Evolutionary conservation across 148 eudicot species (phyloP).

Genomic region (Pharnaceum exiguum): DNA sequence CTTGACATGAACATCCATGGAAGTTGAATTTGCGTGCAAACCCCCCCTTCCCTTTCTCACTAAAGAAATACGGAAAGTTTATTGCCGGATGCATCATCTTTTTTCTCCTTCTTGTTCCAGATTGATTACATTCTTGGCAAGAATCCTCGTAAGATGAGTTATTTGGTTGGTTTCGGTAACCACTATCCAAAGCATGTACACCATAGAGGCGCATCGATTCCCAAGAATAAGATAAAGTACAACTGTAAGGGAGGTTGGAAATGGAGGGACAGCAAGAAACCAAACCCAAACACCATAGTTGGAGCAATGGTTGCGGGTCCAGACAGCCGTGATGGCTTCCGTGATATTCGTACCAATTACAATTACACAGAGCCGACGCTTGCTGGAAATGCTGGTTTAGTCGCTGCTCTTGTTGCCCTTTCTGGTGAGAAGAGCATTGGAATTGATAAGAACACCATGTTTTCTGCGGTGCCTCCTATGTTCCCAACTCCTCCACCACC

Average conservation of each 20-base stretch:
- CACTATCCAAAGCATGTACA: slow-evolving; percentile 78
- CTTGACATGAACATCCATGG: no score
- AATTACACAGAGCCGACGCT: slow-evolving; percentile 91
- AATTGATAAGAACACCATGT: slow-evolving; percentile 84
- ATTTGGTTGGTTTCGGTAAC: slow-evolving; percentile 72
- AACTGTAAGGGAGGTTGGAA: slow-evolving; percentile 94
- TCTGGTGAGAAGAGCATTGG: slow-evolving; percentile 50
- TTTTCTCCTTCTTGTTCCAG: slow-evolving; percentile 29
- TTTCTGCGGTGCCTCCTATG: slow-evolving; percentile 89
- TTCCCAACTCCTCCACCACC: slow-evolving; percentile 91
- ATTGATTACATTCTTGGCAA: slow-evolving; percentile 82
- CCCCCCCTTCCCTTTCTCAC: no score
- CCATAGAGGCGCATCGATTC: slow-evolving; percentile 92
- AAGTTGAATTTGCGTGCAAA: no score
- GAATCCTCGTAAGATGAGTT: slow-evolving; percentile 85
- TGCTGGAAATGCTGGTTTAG: slow-evolving; percentile 90
- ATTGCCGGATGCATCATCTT: no score
- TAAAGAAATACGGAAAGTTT: no score
- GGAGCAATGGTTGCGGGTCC: slow-evolving; percentile 99
- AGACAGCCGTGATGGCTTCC: slow-evolving; percentile 77
- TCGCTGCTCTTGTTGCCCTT: slow-evolving; percentile 77
- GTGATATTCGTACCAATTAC: slow-evolving; percentile 71
- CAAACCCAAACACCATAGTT: slow-evolving; percentile 62
- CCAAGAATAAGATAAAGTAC: slow-evolving; percentile 77
- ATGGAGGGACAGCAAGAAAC: slow-evolving; percentile 72